Conservation (phyloP, 768 basidiomycete species). For the Pleurotus ostreatus region DNA sequence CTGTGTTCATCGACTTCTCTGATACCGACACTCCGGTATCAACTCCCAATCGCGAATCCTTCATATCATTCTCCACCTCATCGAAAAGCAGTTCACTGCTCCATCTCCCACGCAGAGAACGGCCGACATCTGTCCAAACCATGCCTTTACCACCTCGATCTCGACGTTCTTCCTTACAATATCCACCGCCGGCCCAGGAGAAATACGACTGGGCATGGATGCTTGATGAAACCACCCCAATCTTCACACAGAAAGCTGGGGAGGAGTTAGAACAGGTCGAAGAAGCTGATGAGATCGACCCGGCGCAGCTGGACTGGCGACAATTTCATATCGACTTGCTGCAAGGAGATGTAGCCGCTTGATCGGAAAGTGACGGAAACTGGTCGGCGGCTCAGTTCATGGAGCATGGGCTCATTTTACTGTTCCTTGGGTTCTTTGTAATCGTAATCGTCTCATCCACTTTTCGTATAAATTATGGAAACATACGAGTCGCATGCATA, state of each 20-base stretch:
- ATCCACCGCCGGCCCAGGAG: conserved; percentile 21
- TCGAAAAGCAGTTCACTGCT: conserved; percentile 21
- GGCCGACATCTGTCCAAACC: conserved; percentile 22
- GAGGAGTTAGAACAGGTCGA: conserved; percentile 13
- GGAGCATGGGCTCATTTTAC: no score
- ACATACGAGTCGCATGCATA: no score
- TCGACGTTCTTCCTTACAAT: conserved; percentile 26
- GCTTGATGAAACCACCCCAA: conserved; percentile 29
- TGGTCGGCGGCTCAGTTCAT: no score
- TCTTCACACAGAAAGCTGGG: conserved; percentile 15
- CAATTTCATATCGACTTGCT: conserved; percentile 50
- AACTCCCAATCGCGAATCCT: conserved; percentile 32
- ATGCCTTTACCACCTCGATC: conserved; percentile 25
- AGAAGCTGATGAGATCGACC: conserved; percentile 29
- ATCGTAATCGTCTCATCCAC: no score
- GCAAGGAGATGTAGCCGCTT: conserved; percentile 18
- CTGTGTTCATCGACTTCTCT: conserved; percentile 39
- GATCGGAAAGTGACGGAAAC: background rate
- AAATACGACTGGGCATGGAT: conserved; percentile 33
- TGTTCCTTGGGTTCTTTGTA: no score
- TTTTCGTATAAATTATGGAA: no score
- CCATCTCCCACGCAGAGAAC: conserved; percentile 16
- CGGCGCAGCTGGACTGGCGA: conserved; percentile 48
- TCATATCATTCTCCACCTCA: conserved; percentile 34
- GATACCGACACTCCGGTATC: conserved; percentile 26